phyloP scores from a whole-genome alignment of 169 alveolate species.

The Plasmodium vivax region DNA sequence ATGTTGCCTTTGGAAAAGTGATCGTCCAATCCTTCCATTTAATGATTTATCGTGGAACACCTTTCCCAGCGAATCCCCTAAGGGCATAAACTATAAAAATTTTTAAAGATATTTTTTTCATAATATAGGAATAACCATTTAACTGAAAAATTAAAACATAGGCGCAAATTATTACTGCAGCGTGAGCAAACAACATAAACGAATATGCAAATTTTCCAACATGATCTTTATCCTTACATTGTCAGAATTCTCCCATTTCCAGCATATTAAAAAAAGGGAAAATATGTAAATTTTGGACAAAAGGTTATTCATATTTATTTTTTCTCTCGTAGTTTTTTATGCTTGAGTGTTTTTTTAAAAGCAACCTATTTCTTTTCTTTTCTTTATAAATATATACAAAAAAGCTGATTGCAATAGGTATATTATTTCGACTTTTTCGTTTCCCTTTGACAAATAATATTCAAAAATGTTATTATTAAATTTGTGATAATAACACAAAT shows the following conservation, averaged over 20 bases:
- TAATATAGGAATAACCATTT: neutral
- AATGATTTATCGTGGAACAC: neutral
- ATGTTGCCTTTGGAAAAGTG: neutral
- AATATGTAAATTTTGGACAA: neutral
- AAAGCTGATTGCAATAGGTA: neutral
- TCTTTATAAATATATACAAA: neutral
- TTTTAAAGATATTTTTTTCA: neutral
- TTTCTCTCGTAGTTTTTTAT: neutral
- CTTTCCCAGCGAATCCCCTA: neutral
- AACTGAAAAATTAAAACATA: neutral
- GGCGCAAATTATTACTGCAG: neutral
- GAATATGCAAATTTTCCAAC: neutral
- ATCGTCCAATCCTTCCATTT: neutral
- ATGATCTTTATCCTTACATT: neutral
- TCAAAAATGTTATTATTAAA: neutral
- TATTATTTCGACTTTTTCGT: neutral
- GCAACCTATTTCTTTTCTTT: neutral
- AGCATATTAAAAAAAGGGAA: neutral
- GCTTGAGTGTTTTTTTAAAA: neutral
- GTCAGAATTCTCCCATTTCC: neutral
- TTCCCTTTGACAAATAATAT: neutral
- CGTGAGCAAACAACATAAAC: neutral
- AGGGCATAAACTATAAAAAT: neutral
- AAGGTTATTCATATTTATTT: neutral
- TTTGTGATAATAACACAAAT: neutral